These are phyloP conservation scores for Diplodia mutila DNA, from an alignment of 2,329 filamentous ascomycete species.

Conservation along the genomic window DNA sequence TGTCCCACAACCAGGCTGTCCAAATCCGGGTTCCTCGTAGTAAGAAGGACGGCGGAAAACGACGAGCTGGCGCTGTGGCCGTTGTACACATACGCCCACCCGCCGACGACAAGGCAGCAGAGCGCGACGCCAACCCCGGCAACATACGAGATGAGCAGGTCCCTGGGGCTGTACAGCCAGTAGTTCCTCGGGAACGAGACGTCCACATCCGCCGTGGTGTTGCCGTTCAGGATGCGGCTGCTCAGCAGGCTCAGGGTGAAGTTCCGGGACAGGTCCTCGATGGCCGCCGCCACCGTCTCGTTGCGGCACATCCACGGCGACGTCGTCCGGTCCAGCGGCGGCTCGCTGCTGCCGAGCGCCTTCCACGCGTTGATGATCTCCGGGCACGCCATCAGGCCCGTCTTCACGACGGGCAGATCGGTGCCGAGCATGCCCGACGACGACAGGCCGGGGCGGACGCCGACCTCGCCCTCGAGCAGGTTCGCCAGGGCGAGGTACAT, in stretches of 20 bases:
- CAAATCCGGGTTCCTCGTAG: not conserved
- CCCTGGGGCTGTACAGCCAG: not conserved
- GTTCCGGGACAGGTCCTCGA: conserved; percentile 10
- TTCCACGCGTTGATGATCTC: not conserved
- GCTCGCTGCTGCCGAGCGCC: not conserved
- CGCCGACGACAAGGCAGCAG: not conserved
- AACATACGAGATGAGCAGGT: not conserved
- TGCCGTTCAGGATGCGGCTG: not conserved
- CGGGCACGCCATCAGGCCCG: not conserved
- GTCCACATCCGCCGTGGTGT: not conserved
- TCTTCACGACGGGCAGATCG: not conserved
- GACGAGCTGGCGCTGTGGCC: conserved; percentile 14
- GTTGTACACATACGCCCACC: not conserved
- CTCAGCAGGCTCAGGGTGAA: conserved; percentile 8
- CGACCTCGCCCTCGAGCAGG: not conserved
- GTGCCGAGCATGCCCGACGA: not conserved
- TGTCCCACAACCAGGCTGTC: not conserved
- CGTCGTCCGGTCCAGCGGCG: not conserved
- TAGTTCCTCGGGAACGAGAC: not conserved
- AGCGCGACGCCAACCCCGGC: not conserved
- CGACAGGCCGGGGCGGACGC: not conserved
- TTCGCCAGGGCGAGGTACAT: not conserved
- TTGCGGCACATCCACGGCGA: conserved; percentile 14
- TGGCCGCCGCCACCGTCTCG: not conserved
- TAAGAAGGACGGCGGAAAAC: not conserved